Conservation (phyloP, 768 basidiomycete genomes). For the Collybia mongolica region DNA sequence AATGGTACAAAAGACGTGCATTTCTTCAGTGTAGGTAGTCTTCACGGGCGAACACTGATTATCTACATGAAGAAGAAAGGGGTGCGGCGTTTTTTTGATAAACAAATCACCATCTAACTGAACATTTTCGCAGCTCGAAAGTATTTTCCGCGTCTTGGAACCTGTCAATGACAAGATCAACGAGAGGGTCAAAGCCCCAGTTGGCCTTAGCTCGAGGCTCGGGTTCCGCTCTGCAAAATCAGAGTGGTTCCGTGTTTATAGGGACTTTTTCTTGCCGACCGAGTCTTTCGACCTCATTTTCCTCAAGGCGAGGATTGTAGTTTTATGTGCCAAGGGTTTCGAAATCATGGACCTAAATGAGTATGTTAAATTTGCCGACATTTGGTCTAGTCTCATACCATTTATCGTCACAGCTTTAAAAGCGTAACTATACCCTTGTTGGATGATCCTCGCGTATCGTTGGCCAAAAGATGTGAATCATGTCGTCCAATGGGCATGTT, state of each 20-base stretch:
- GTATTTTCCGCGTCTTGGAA: slow-evolving; percentile 96
- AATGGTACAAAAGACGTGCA: slow-evolving; percentile 91
- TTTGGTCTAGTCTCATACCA: background rate
- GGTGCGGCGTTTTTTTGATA: slow-evolving; percentile 25
- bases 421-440: slow-evolving; percentile 87
- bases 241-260: slow-evolving; percentile 94
- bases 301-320: slow-evolving; percentile 89
- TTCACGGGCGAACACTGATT: slow-evolving; percentile 85
- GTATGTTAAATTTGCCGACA: slow-evolving; percentile 35
- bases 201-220: slow-evolving; percentile 69
- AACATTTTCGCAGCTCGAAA: slow-evolving; percentile 56
- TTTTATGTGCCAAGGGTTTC: slow-evolving; percentile 91
- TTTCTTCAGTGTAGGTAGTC: slow-evolving; percentile 91
- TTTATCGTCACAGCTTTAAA: slow-evolving; percentile 59
- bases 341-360: slow-evolving; percentile 97
- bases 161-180: slow-evolving; percentile 91
- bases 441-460: slow-evolving; percentile 61
- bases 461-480: slow-evolving; percentile 85
- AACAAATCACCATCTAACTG: background rate
- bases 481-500: slow-evolving; percentile 93
- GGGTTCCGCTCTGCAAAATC: slow-evolving; percentile 79
- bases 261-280: slow-evolving; percentile 91
- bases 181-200: slow-evolving; percentile 69
- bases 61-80: slow-evolving; percentile 97
- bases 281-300: slow-evolving; percentile 91